These are phyloP conservation scores for Candida lessepsii DNA, from an alignment of 805 yeast species.

Conservation along the genomic window DNA sequence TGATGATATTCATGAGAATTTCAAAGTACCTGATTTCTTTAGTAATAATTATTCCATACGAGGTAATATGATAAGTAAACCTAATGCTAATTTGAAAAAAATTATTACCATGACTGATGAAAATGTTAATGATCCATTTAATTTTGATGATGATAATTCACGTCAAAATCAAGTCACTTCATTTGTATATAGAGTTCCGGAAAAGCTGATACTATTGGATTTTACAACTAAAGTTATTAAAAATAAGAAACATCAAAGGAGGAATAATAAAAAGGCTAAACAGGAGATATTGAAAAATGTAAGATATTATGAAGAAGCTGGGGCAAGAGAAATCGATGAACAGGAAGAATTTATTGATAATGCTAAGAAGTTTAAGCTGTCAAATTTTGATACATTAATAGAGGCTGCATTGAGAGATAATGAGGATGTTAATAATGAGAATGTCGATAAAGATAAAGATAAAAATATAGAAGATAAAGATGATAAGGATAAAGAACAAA, in stretches of 20 bases:
- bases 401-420: constrained; percentile 40
- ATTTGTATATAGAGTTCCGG: constrained; percentile 64
- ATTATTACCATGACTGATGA: constrained; percentile 21
- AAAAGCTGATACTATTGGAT: constrained; percentile 64
- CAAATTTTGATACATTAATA: constrained; percentile 46
- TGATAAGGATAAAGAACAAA: too few relatives aligned
- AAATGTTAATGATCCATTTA: constrained; percentile 7
- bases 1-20: constrained; percentile 23
- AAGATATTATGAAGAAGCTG: constrained; percentile 23
- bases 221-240: constrained; percentile 56
- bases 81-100: constrained; percentile 17
- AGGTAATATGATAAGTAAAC: constrained; percentile 22
- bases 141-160: constrained; percentile 8
- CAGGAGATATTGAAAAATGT: constrained; percentile 24
- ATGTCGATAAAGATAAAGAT: too few relatives aligned
- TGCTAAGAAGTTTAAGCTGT: constrained; percentile 5
- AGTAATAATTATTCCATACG: constrained; percentile 20
- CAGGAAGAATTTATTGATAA: constrained; percentile 13
- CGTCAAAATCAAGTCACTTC: constrained; percentile 27
- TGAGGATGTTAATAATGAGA: too few relatives aligned
- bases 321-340: constrained; percentile 4
- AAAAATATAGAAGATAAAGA: too few relatives aligned
- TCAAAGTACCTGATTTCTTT: constrained; percentile 30
- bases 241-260: constrained; percentile 13
- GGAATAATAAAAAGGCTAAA: constrained; percentile 13